Conservation (phyloP, 1,139 yeast genomes). For the Candida sp. region DNA sequence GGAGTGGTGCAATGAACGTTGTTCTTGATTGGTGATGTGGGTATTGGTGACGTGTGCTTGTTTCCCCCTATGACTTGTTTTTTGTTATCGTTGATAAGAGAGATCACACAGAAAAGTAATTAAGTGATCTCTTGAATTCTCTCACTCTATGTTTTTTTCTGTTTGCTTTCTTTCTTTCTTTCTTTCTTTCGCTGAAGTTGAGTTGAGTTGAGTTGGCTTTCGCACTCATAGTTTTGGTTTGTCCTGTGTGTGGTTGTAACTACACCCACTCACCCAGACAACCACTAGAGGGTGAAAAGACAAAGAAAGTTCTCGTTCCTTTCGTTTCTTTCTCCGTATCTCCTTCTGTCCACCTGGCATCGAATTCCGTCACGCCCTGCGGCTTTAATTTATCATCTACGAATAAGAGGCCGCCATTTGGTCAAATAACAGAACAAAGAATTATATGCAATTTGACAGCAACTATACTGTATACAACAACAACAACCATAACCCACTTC, state of each 20-base stretch:
- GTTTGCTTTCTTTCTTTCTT: background rate
- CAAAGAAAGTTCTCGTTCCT: slow-evolving; percentile 1
- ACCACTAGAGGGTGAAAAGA: background rate
- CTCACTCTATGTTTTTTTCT: background rate
- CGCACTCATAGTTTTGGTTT: too few relatives aligned
- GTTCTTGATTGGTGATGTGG: background rate
- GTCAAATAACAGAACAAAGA: background rate
- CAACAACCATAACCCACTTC: too few relatives aligned
- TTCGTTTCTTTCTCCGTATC: background rate
- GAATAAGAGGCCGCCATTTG: too few relatives aligned
- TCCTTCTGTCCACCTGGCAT: too few relatives aligned
- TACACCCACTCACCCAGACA: too few relatives aligned
- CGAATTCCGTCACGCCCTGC: background rate
- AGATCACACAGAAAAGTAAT: background rate
- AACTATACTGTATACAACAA: too few relatives aligned
- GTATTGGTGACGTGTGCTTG: background rate
- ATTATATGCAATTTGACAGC: background rate
- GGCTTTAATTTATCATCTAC: background rate
- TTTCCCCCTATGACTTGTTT: background rate
- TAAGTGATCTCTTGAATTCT: background rate
- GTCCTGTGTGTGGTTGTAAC: too few relatives aligned
- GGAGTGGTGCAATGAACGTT: background rate
- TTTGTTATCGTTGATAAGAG: slow-evolving; percentile 5
- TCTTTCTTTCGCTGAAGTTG: background rate
- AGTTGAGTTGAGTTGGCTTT: too few relatives aligned